Base-by-base conservation (phyloP, 352 stramenopile species). In the Plasmopara halstedii region DNA sequence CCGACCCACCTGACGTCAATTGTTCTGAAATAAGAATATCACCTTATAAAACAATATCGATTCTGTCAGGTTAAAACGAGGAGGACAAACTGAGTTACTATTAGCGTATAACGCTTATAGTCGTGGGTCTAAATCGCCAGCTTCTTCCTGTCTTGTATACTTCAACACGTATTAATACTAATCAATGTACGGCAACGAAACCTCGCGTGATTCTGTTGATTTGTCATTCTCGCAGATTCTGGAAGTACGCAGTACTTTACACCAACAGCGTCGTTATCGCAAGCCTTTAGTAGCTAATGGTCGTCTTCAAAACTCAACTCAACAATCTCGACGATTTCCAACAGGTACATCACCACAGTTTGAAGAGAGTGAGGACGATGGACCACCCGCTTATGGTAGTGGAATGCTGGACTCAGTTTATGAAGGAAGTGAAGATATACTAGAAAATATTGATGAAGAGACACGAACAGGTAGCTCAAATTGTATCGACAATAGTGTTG, bases 191-290 rank as follows among this genome's bases (percentile, higher is more conserved):
- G 42, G 37, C 21, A 41, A 52, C 40, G 68, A 77, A 46, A 32
- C 62, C 46, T 56, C 43, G 6, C 48, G 56, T 35, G 58, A 66
- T 26, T 66, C 53, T 27, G 58, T 76, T n/a, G 78, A 89, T 61
- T 54, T 89, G 50, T 85, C 70, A 21, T 89, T 87, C 56, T 89
- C 78, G 46, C 78, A 89, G 58, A 79, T 89, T 50, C 59, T 89
- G 13, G 78, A 89, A 54, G 73, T 59, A 17, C 70, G 71, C 17
- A 85, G 68, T 42, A 74, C 63, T 19, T 56, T 71, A 38, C 70
- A 82, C 43, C 66, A 62, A 19, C 68, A 64, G 20, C 54, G 53
- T 10, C 52, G 61, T 6, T 50, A 46, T 10, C 42, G 43, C 15
- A 65, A 61, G 41, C 18, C 46, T 49, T n/a, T 50, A 57, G n/a